These are phyloP conservation scores for Tremella fuciformis DNA, from an alignment of 768 basidiomycete genomes.

Conservation along the genomic window DNA sequence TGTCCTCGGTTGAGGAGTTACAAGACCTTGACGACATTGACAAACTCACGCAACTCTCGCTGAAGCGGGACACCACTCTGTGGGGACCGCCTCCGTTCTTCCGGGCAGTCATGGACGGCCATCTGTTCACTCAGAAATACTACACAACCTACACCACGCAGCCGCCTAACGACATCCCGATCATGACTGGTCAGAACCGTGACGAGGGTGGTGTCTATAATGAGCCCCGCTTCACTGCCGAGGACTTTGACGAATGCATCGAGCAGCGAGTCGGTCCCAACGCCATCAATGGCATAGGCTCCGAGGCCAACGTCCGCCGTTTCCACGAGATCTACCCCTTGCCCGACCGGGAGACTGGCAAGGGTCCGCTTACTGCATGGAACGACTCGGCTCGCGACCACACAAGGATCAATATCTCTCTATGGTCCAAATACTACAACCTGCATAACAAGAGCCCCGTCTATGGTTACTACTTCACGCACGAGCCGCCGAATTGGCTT, in stretches of 20 bases:
- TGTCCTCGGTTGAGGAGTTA: too few relatives aligned
- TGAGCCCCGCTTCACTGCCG: neutral
- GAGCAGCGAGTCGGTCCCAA: neutral
- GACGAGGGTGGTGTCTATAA: neutral
- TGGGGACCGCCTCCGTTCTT: too few relatives aligned
- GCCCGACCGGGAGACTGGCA: neutral
- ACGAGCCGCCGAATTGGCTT: neutral
- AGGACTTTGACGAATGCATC: neutral
- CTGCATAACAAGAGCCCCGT: neutral
- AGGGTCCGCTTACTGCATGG: neutral
- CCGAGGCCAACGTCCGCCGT: neutral
- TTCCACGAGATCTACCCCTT: neutral
- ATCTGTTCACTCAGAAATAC: neutral
- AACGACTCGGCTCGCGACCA: neutral
- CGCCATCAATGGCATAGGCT: too few relatives aligned
- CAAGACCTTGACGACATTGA: too few relatives aligned
- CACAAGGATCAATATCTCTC: neutral
- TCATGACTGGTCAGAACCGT: neutral
- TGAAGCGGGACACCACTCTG: too few relatives aligned
- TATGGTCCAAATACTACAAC: neutral
- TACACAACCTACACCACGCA: neutral
- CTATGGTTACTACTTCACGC: neutral
- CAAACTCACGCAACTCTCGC: too few relatives aligned
- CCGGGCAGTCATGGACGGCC: neutral
- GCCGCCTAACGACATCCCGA: conserved; percentile 1